phyloP scores from a whole-genome alignment of 2,329 filamentous ascomycete species.

The Neonectria coccinea region DNA sequence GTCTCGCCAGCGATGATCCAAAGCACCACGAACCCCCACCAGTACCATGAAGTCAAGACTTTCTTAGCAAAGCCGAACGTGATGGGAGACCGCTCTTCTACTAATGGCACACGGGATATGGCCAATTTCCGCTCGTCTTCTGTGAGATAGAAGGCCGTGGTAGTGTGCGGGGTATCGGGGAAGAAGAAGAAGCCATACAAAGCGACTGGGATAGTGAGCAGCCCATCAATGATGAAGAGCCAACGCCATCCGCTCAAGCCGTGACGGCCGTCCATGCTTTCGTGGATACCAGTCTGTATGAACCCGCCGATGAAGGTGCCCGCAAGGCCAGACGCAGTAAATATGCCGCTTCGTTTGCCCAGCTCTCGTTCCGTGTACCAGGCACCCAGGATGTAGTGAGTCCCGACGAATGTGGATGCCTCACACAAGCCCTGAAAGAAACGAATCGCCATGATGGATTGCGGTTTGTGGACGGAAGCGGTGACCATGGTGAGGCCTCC shows the following conservation, averaged over 20 bases:
- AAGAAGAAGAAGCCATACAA: conserved; percentile 52
- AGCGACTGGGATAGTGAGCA: conserved; percentile 55
- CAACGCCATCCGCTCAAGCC: conserved; percentile 75
- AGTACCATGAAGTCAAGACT: conserved; percentile 70
- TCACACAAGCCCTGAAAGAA: conserved; percentile 56
- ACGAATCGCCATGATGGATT: conserved; percentile 54
- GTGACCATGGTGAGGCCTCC: conserved; percentile 70
- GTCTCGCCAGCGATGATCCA: conserved; percentile 79
- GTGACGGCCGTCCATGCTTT: conserved; percentile 53
- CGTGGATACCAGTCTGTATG: conserved; percentile 72
- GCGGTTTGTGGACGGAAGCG: conserved; percentile 53
- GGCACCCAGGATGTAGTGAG: conserved; percentile 58
- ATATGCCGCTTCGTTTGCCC: conserved; percentile 72
- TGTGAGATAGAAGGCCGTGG: conserved; percentile 57
- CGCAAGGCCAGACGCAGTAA: conserved; percentile 69
- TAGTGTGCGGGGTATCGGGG: conserved; percentile 59
- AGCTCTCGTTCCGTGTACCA: conserved; percentile 73
- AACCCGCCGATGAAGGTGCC: conserved; percentile 66
- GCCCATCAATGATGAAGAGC: conserved; percentile 78
- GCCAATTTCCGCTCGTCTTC: conserved; percentile 61
- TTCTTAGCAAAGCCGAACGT: conserved; percentile 63
- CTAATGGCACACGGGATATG: conserved; percentile 53
- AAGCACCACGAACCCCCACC: conserved; percentile 74
- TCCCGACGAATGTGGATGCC: conserved; percentile 55
- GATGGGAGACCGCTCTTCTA: conserved; percentile 58